Evolutionary conservation across 2,329 filamentous ascomycete genomes (phyloP), one percentile per base, ranked within the genome.

Genomic region (Arachnomyces sp.): DNA sequence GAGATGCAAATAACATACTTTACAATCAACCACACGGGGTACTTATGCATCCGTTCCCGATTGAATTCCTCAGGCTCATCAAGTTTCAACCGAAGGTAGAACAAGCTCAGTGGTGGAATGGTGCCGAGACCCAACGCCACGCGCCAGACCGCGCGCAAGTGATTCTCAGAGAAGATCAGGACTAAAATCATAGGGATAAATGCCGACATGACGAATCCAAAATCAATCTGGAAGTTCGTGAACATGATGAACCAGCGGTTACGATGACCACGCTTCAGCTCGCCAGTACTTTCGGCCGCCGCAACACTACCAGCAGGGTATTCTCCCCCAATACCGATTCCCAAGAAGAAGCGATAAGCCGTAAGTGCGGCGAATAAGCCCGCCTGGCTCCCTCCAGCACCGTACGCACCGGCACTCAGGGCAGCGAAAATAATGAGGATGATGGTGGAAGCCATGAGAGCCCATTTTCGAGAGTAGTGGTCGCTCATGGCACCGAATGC

Each of bases 211-310:
- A 93, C 83, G 49, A 93, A 94, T 1, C 85, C 88, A 39, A 79
- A 76, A 56, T 93, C 85, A 44, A 94, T 93, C 70, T 88, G 84
- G 16, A 83, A 78, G 61, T 93, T 93, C 34, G 85, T 94, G 61
- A 92, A 93, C 48, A 94, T 71, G 52, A 90, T 85, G 57, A 89
- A 95, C 86, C 87, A 94, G 30, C 83, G 73, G 57, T 95, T 90
- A n/a, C 89, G 73, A 12, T 82, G 82, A 8, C 89, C 89, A 12
- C 66, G 61, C 60, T 87, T 86, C 43, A 95, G 70, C 57, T 93
- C 86, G 15, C 85, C 84, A 0, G 82, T 89, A 3, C 82, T 82
- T 63, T 95, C 89, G 2, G 88, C 85, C 39, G 79, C 84, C 2
- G 82, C 84, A 1, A 95, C 89, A 43, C 79, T 85, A 3, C 89